Evolutionary conservation across 352 stramenopile genomes (phyloP), one percentile per base, ranked within the genome.

Genomic region (Plasmopara muralis): DNA sequence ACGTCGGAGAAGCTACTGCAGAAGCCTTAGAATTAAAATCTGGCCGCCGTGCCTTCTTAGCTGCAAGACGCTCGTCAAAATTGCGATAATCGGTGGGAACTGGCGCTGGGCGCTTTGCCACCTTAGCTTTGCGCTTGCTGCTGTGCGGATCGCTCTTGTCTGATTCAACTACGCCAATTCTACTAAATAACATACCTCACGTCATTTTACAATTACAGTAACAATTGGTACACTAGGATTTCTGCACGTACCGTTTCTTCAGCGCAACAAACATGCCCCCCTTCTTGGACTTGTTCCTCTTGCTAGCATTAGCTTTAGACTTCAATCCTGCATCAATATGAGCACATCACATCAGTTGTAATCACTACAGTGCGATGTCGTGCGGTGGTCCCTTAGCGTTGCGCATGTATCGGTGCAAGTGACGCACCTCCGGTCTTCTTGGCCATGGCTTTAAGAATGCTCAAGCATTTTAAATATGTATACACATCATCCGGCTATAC

Each of bases 1-100:
- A 85, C 38, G 74, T 77, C 16, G 77, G 69, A 12, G 77, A 57
- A 0, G 72, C 73, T 5, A 85, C 56, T 0, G 62, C 68, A 16
- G 64, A 31, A 47, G 31, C 42, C 47, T 73, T 82, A 4, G 43
- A 30, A 4, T 43, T 41, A 9, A 50, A 20, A 1, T 64, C 44
- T 39, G 62, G 50, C 15, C 57, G 50, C 5, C 62, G 56, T 2
- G 68, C 46, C 31, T 65, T 76, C 50, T 78, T 74, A 0, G 63
- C 72, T 0, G 71, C 66, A 64, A 90, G 79, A 2, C 80, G 77
- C 57, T 90, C 80, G 56, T 90, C 79, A 67, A 88, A 90, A 53
- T 77, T 88, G 37, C 80, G 77, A 45, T 86, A 81, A 39, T 88
- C 77, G 39, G 81, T 66, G 9, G 77, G 62, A n/a, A 86, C 53